Base-by-base conservation (phyloP, 2,329 filamentous ascomycete species). In the Aspergillus quadricinctus region DNA sequence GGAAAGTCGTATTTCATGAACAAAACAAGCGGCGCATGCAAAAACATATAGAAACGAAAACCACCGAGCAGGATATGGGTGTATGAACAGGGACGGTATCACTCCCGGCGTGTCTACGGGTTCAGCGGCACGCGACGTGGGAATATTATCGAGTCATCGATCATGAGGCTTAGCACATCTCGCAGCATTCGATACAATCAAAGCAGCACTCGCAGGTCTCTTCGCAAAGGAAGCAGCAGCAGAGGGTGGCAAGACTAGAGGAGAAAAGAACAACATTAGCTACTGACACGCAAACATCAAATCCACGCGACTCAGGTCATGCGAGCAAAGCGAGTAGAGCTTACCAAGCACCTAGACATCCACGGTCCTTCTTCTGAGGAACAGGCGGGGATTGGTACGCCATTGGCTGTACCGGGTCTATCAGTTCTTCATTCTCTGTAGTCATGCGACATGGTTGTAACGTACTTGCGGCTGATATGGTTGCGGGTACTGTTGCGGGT, bases 181-280 rank as follows among this genome's bases (percentile, higher is more conserved):
- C 71, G 53, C 73, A 78, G 69, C 80, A 83, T 57, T 82, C 82
- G 64, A 81, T 81, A 69, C 83, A 85, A 4, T 86, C 83, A n/a
- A 79, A 74, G 66, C 83, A 86, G 73, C 83, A 86, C 69, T 86
- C 83, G 65, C 84, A 87, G 28, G 80, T 78, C 71, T 86, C 84
- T 66, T 86, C 84, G 64, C 82, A 85, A 28, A 87, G 77, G 71
- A 83, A 87, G 66, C 83, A 86, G 69, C 84, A 87, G 75, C 83
- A 86, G 40, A 87, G 69, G 35, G 76, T 76, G 49, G 81, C 81
- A 50, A 85, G 68, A 72, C 82, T 80, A 56, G 21, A 28, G 23
- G 29, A 50, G 23, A 27, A 28, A 27, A 27, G 21, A 25, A 49
- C 23, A 28, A n/a, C 11, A 50, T 67, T 58, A 64, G 61, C 49